Conservation (phyloP, 163 green algal species). For the Trebouxiophyceae sp. region DNA sequence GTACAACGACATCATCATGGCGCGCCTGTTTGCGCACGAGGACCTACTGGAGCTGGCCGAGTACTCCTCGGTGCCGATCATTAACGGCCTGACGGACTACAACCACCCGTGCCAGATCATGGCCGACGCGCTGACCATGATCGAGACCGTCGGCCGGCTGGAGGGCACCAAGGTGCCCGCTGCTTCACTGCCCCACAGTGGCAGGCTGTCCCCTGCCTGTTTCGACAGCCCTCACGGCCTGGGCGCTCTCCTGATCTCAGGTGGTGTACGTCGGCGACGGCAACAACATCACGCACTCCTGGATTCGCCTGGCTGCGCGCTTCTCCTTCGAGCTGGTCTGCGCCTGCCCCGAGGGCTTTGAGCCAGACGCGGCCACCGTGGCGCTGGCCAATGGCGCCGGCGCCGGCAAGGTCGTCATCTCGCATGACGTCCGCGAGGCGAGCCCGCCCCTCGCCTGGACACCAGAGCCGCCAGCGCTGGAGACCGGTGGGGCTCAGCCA, state of each 20-base stretch:
- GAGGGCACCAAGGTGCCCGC: constrained; percentile 77
- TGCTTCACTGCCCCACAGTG: too few relatives aligned
- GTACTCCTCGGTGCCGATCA: constrained; percentile 70
- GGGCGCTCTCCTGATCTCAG: too few relatives aligned
- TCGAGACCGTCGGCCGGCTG: constrained; percentile 66
- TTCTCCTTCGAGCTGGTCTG: constrained; percentile 92
- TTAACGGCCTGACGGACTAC: constrained; percentile 99
- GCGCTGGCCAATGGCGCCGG: constrained; percentile 46
- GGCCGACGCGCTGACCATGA: constrained; percentile 94
- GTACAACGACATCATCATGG: constrained; percentile 98
- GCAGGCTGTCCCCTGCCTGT: too few relatives aligned
- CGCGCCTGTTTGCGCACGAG: constrained; percentile 89
- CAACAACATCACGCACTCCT: constrained; percentile 99
- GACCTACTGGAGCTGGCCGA: constrained; percentile 92
- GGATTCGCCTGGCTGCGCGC: constrained; percentile 81
- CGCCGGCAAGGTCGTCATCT: constrained; percentile 61
- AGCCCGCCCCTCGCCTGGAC: too few relatives aligned
- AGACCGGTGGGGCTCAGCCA: too few relatives aligned
- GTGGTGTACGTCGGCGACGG: constrained; percentile 96
- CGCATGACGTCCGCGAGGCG: constrained; percentile 64
- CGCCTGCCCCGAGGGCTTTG: constrained; percentile 85
- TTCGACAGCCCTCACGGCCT: too few relatives aligned
- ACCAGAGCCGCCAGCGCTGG: too few relatives aligned
- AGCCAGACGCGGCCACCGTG: constrained; percentile 85
- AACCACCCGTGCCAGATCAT: constrained; percentile 99